phyloP scores from a whole-genome alignment of 2,329 filamentous ascomycete species.

The Penicillium thymicola region DNA sequence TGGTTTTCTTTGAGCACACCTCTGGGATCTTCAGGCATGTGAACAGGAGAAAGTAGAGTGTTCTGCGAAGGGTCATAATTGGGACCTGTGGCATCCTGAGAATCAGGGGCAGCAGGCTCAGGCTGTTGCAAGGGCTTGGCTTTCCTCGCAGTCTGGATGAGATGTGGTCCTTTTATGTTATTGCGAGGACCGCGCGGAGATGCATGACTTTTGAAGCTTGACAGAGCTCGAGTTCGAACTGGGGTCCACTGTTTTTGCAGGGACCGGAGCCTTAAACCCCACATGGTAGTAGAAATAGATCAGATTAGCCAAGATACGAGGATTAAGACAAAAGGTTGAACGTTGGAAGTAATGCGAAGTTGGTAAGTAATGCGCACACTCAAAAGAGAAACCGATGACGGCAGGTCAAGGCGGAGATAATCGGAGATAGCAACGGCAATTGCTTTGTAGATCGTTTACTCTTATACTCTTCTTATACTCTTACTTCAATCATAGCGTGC shows the following conservation, averaged over 20 bases:
- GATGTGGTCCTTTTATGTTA: conserved; percentile 27
- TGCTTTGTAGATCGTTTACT: neutral
- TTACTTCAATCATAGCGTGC: neutral
- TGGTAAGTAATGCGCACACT: neutral
- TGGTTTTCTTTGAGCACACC: conserved; percentile 57
- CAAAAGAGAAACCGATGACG: conserved; percentile 11
- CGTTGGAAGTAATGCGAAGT: neutral
- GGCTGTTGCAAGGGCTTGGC: conserved; percentile 3
- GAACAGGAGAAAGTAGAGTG: conserved; percentile 56
- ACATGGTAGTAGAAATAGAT: conserved; percentile 23
- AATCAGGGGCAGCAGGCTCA: conserved; percentile 11
- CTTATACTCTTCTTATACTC: neutral
- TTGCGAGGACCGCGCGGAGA: conserved; percentile 31
- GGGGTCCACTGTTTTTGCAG: conserved; percentile 20
- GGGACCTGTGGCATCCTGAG: conserved; percentile 40
- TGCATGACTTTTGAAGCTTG: conserved; percentile 26
- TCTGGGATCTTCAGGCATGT: conserved; percentile 60
- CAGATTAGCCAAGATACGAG: neutral
- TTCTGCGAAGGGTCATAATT: conserved; percentile 44
- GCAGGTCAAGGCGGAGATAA: conserved; percentile 28
- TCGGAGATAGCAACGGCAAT: conserved; percentile 28
- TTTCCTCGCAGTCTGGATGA: conserved; percentile 12
- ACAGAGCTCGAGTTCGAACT: conserved; percentile 23
- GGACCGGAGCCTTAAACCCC: conserved; percentile 26
- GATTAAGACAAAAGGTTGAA: neutral